Base-by-base conservation (phyloP, 2,329 filamentous ascomycete species). In the Mycogone perniciosa region DNA sequence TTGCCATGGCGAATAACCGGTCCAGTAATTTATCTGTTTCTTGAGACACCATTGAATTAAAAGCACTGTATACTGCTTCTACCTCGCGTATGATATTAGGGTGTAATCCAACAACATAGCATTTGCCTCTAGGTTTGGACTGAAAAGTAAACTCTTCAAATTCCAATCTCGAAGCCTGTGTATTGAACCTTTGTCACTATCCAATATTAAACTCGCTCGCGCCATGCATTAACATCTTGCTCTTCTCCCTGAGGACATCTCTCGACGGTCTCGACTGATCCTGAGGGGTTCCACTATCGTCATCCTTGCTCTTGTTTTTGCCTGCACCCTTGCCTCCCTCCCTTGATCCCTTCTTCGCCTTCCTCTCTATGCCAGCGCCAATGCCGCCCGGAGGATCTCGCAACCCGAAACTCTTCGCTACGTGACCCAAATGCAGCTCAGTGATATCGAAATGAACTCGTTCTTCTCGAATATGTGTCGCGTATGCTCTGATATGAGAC, bases 401-500 rank as follows among this genome's bases (percentile, higher is more conserved):
- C 58, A 99, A 72, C 2, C 85, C 93, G 65, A 95, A 99, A 29
- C 87, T 89, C 75, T 99, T 99, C 6, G 92, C 92, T 57, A 93
- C 74, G 74, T 99, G 93, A 3, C 93, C 93, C 6, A 97, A 72
- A 67, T 99, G 93, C 43, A 99, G 72, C 62, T 88, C 82, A 54
- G 89, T 90, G 68, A 96, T 95, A 67, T 97, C 88, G 67, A 99
- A 99, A 65, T 87, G 91, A 47, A 76, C 75, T 47, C 93, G 80
- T 71, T 99, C 93, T 40, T 85, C 84, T 31, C 88, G 85, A 30
- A 92, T 81, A 68, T 99, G 93, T 0, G 93, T 99, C 2, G 93
- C 90, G 66, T 99, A 99, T 1, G 93, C 93, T 49, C 93, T 80
- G 49, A 99, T 85, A 63, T 97, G 91, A 46, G 88, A 93, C 64